Evolutionary conservation across 2,329 filamentous ascomycete species (phyloP).

Genomic region (Bipolaris cookei): DNA sequence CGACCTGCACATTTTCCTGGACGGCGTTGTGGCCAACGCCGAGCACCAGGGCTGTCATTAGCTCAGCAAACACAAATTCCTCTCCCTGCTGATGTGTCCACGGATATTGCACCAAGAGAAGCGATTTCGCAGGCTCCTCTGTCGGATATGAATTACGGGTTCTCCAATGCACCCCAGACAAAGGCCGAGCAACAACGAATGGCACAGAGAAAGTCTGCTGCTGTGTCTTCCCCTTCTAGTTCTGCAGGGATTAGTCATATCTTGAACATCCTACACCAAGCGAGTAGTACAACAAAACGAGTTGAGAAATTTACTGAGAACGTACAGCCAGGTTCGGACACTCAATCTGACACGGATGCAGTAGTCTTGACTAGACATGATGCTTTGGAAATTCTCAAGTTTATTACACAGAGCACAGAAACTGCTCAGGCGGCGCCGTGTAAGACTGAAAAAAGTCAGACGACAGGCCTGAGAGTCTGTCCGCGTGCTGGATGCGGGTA

Average conservation of each 20-base stretch:
- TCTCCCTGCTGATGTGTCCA: background rate
- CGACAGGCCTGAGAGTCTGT: constrained; percentile 26
- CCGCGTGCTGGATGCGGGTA: constrained; percentile 22
- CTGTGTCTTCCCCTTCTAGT: constrained; percentile 20
- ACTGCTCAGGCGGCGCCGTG: constrained; percentile 17
- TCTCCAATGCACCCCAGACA: constrained; percentile 32
- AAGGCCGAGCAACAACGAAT: constrained; percentile 41
- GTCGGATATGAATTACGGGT: background rate
- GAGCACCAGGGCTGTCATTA: background rate
- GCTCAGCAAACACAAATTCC: background rate
- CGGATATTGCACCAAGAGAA: background rate
- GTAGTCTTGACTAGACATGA: constrained; percentile 31
- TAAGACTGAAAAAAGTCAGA: constrained; percentile 20
- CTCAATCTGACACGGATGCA: background rate
- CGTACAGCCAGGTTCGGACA: background rate
- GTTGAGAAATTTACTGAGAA: background rate
- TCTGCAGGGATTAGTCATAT: constrained; percentile 34
- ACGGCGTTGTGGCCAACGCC: background rate
- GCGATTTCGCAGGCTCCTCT: background rate
- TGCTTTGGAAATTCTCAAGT: constrained; percentile 31
- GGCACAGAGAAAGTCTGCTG: constrained; percentile 33
- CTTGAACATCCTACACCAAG: constrained; percentile 23
- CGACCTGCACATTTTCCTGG: constrained; percentile 8
- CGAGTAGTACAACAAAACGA: constrained; percentile 1
- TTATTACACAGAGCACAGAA: constrained; percentile 31